Evolutionary conservation across 176 grass and related monocot genomes (phyloP).

Genomic region (Pharus latifolius): DNA sequence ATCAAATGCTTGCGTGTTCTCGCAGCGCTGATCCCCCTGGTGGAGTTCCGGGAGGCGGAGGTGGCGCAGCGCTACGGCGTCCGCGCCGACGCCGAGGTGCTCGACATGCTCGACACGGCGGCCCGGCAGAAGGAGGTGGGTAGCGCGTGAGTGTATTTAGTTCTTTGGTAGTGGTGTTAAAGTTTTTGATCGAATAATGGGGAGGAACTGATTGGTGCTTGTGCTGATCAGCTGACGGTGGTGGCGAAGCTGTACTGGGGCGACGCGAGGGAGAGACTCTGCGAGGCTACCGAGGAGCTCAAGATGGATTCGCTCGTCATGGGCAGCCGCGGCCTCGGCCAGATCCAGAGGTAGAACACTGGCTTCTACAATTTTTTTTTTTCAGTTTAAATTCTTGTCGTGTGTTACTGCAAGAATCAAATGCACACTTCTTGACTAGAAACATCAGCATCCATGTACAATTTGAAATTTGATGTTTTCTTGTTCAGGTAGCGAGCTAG

Average conservation of each 20-base stretch:
- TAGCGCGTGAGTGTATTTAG: neutral
- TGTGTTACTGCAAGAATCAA: neutral
- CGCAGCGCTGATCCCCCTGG: constrained; percentile 71
- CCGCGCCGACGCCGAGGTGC: constrained; percentile 49
- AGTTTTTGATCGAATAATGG: neutral
- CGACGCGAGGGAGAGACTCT: constrained; percentile 89
- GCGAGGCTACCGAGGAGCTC: constrained; percentile 54
- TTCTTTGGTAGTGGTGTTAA: neutral
- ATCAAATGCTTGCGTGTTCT: no score
- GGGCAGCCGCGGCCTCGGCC: constrained; percentile 79
- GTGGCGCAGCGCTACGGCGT: constrained; percentile 62
- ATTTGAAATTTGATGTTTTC: neutral
- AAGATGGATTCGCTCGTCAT: constrained; percentile 67
- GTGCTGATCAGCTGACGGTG: constrained; percentile 35
- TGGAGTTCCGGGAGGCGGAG: constrained; percentile 59
- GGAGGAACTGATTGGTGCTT: neutral
- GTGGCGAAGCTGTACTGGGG: constrained; percentile 87
- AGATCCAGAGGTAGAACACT: constrained; percentile 52
- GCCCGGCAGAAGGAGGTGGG: constrained; percentile 57
- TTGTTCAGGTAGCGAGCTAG: neutral
- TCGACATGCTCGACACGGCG: constrained; percentile 75
- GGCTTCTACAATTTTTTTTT: neutral
- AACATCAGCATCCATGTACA: no score
- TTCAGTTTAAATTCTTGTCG: no score
- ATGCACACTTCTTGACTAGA: neutral